phyloP scores from a whole-genome alignment of 2,329 filamentous ascomycete species.

The Colletotrichum australisinense region DNA sequence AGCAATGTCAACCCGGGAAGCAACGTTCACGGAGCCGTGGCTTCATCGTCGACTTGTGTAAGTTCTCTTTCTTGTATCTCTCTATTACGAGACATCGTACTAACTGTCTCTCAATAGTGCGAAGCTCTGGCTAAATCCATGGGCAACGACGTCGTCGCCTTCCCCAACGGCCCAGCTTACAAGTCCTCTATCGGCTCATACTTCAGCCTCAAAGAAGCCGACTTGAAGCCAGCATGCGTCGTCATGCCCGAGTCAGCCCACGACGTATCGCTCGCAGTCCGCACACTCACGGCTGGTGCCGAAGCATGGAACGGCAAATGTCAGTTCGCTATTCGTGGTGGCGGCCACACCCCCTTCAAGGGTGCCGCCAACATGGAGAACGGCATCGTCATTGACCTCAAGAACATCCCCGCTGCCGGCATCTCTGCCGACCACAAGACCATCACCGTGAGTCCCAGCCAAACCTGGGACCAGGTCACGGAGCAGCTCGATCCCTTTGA shows the following conservation, averaged over 20 bases:
- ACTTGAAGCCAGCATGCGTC: slow-evolving; percentile 20
- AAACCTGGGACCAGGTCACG: slow-evolving; percentile 54
- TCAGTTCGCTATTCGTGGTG: slow-evolving; percentile 30
- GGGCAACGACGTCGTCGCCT: not conserved
- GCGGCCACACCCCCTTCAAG: slow-evolving; percentile 19
- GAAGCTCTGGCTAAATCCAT: not conserved
- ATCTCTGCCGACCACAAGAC: slow-evolving; percentile 44
- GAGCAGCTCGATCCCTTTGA: slow-evolving; percentile 44
- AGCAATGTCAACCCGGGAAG: not conserved
- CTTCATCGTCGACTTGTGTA: not conserved
- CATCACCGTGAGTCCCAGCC: slow-evolving; percentile 50
- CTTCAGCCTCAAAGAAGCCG: slow-evolving; percentile 13
- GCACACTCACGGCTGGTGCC: not conserved
- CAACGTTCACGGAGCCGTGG: not conserved
- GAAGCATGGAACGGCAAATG: not conserved
- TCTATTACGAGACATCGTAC: too few species aligned
- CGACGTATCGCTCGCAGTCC: slow-evolving; percentile 26
- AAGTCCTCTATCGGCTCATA: slow-evolving; percentile 7
- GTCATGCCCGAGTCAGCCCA: slow-evolving; percentile 18
- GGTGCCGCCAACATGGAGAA: slow-evolving; percentile 33
- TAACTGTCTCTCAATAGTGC: not conserved
- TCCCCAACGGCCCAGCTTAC: not conserved
- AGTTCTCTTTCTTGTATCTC: not conserved
- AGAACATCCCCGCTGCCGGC: not conserved
- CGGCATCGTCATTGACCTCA: slow-evolving; percentile 22